These are phyloP conservation scores for Calonectria fujianensis DNA, from an alignment of 2,329 filamentous ascomycete genomes.

Conservation along the genomic window DNA sequence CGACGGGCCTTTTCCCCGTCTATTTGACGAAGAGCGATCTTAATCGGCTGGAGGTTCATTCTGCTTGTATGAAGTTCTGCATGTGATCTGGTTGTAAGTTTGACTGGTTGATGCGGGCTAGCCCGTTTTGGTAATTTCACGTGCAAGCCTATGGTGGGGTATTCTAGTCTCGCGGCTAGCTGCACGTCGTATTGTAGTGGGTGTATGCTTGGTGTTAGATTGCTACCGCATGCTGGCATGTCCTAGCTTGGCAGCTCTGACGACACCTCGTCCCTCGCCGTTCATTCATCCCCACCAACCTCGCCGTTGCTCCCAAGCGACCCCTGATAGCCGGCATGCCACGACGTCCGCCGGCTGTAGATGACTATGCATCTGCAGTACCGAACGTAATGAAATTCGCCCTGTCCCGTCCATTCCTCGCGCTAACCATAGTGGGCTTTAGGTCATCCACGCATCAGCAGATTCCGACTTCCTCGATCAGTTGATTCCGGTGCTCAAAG, in stretches of 20 bases:
- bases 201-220: not conserved
- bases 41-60: not conserved
- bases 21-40: not conserved
- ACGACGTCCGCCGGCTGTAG: constrained; percentile 66
- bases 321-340: constrained; percentile 61
- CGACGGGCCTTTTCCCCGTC: not conserved
- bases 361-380: constrained; percentile 68
- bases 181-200: constrained; percentile 6
- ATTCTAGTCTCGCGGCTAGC: not conserved
- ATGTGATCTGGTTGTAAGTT: not conserved
- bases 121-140: constrained; percentile 4
- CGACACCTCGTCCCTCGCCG: constrained; percentile 44
- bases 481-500: constrained; percentile 93
- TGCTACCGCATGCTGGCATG: not conserved
- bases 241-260: constrained; percentile 28
- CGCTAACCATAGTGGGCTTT: constrained; percentile 37
- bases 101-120: not conserved
- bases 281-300: constrained; percentile 40
- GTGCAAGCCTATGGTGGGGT: constrained; percentile 11
- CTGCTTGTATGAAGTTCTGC: not conserved
- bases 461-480: constrained; percentile 97
- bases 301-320: constrained; percentile 32
- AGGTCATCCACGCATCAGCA: constrained; percentile 95
- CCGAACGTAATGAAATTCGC: constrained; percentile 62
- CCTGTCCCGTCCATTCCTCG: constrained; percentile 38